Evolutionary conservation across 2,329 filamentous ascomycete species (phyloP), one percentile per base, ranked within the genome.

Genomic region (Ceratocystis destructans): DNA sequence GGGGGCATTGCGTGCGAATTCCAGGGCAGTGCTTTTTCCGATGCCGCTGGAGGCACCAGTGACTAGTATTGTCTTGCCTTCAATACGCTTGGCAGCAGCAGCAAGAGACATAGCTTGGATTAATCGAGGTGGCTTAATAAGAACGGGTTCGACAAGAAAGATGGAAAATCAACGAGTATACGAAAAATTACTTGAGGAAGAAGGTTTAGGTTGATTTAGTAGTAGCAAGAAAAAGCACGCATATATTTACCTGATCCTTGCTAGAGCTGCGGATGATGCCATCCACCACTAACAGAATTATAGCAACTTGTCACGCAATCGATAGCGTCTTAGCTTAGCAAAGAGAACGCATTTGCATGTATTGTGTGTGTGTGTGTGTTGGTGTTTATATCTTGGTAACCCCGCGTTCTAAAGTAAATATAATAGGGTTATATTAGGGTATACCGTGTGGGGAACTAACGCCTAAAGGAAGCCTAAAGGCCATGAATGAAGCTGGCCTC

Each of bases 31-130:
- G 71, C 83, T 84, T 66, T 82, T 84, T 28, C 94, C 94, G 76
- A 99, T 97, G 69, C 94, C 94, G 22, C 90, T 95, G 3, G 88
- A 94, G 41, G 94, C 94, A 66, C 94, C 94, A 4, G 94, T 97
- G 69, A 99, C 83, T 67, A 97, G 77, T 68, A 97, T 80, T 3
- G 91, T 97, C 79, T 97, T 97, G 82, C 91, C 91, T 72, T 88
- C 83, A 68, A 99, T 89, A 78, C 93, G 91, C 76, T 90, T 88
- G 69, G 82, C 82, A 77, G 88, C 85, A 73, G 87, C 85, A 48
- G 89, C 83, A 61, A 81, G 76, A 45, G 78, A 73, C 79, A 82
- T 82, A 69, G 73, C 76, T 71, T 73, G 73, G 22, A 53, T 37
- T 10, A 48, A 44, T n/a, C 31, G 31, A 41, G 45, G 3, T 25